These are phyloP conservation scores for Aspergillus homomorphus DNA, from an alignment of 495 filamentous ascomycete genomes.

Conservation along the genomic window DNA sequence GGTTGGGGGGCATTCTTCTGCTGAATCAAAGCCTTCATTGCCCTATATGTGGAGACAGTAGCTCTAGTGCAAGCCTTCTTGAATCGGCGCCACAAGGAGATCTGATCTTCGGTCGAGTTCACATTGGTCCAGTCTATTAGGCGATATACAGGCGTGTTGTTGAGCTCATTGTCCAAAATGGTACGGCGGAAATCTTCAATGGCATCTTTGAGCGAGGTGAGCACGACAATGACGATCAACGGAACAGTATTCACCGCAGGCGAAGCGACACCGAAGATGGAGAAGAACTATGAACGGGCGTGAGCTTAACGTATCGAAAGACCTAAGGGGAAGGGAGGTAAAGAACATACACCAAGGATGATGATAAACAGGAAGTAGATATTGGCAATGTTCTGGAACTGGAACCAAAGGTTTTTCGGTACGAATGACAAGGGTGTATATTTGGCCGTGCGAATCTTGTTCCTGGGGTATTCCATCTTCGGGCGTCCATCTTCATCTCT, in stretches of 20 bases:
- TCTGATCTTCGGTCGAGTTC: constrained; percentile 82
- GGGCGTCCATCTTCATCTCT: constrained; percentile 82
- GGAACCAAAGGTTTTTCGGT: constrained; percentile 95
- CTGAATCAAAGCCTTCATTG: constrained; percentile 40
- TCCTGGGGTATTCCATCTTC: constrained; percentile 66
- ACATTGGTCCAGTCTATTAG: constrained; percentile 88
- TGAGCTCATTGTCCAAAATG: constrained; percentile 87
- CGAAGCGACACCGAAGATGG: constrained; percentile 90
- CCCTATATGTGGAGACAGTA: constrained; percentile 56
- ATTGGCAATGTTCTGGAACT: constrained; percentile 99
- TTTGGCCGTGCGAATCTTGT: constrained; percentile 97
- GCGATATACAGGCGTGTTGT: constrained; percentile 93
- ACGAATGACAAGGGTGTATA: constrained; percentile 95
- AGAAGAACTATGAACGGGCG: constrained; percentile 69
- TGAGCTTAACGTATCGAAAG: background rate
- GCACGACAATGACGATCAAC: constrained; percentile 87
- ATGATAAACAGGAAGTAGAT: constrained; percentile 97
- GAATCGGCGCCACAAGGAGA: constrained; percentile 81
- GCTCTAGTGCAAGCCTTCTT: constrained; percentile 83
- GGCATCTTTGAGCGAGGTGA: constrained; percentile 94
- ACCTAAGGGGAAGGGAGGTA: background rate
- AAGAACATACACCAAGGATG: constrained; percentile 70
- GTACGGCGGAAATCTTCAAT: constrained; percentile 96
- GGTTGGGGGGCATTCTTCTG: constrained; percentile 40
- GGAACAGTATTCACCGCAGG: constrained; percentile 88